phyloP scores from a whole-genome alignment of 148 eudicot species.

The Beta vulgaris region DNA sequence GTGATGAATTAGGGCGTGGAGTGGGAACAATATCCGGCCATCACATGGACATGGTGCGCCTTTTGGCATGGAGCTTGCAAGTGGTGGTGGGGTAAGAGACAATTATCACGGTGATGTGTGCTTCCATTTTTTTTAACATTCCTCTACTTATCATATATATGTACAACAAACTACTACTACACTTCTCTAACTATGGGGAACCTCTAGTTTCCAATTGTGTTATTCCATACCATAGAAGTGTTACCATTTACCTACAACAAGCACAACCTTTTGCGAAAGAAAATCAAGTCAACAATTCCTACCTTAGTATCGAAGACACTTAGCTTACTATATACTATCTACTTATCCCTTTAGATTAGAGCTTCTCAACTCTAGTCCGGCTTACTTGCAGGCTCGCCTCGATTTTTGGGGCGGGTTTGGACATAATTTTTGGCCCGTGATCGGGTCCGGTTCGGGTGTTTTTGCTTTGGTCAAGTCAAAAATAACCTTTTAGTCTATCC shows the following conservation, averaged over 20 bases:
- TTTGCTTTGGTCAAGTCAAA: too few relatives aligned
- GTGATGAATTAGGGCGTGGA: not conserved
- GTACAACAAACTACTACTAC: not conserved
- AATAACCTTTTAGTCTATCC: too few relatives aligned
- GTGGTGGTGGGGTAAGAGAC: constrained; percentile 27
- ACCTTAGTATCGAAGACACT: constrained; percentile 10
- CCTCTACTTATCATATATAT: not conserved
- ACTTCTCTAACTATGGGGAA: not conserved
- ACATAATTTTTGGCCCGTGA: too few relatives aligned
- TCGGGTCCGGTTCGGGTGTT: too few relatives aligned
- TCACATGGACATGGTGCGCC: constrained; percentile 3
- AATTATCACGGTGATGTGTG: constrained; percentile 25
- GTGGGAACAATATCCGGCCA: constrained; percentile 5
- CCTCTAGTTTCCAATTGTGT: constrained; percentile 1
- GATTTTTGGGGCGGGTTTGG: too few relatives aligned
- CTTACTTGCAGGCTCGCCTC: too few relatives aligned
- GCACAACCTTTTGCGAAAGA: constrained; percentile 10
- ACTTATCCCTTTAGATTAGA: too few relatives aligned
- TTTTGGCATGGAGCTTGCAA: constrained; percentile 22
- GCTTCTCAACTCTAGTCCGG: too few relatives aligned
- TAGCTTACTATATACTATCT: too few relatives aligned
- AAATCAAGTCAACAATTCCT: not conserved
- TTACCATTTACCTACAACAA: constrained; percentile 13
- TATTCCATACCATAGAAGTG: constrained; percentile 14
- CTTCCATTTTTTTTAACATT: constrained; percentile 30